Evolutionary conservation across 2,329 filamentous ascomycete genomes (phyloP).

Genomic region (Colletotrichum sp.): DNA sequence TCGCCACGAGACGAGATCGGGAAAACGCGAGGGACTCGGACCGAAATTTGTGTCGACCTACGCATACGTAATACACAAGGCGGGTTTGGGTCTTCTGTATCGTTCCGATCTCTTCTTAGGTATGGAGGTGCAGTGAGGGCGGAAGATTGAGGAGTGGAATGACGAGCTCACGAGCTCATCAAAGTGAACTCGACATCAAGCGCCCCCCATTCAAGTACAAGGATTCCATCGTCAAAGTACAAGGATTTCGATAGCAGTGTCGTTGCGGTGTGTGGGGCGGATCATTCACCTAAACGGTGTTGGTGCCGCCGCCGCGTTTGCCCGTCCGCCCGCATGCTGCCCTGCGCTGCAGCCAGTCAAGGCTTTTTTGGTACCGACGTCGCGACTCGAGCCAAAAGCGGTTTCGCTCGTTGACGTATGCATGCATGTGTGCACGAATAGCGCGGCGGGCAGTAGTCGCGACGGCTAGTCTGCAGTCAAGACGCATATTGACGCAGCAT

Average conservation of each 20-base stretch:
- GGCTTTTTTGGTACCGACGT: slow-evolving; percentile 7
- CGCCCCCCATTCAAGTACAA: background rate
- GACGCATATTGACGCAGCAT: background rate
- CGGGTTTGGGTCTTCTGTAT: background rate
- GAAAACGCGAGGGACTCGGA: background rate
- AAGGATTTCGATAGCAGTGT: background rate
- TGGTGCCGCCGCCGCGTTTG: background rate
- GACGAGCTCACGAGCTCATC: background rate
- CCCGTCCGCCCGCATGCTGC: background rate
- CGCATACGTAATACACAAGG: background rate
- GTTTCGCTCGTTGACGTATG: slow-evolving; percentile 12
- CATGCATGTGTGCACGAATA: slow-evolving; percentile 11
- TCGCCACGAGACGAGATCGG: background rate
- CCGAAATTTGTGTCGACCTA: background rate
- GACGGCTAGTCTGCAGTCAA: background rate
- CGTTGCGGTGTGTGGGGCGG: background rate
- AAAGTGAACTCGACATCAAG: background rate
- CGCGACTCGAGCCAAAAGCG: slow-evolving; percentile 19
- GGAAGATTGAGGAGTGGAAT: background rate
- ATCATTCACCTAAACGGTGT: background rate
- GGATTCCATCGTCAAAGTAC: background rate
- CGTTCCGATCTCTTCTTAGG: background rate
- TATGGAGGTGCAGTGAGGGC: background rate
- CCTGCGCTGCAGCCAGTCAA: background rate
- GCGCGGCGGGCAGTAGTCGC: background rate